Percentiles rank a stretch among this genome's conserved stretches.
These are phyloP conservation scores for Dendryphion nanum DNA, from an alignment of 2,329 filamentous ascomycete species.

Conservation along the genomic window DNA sequence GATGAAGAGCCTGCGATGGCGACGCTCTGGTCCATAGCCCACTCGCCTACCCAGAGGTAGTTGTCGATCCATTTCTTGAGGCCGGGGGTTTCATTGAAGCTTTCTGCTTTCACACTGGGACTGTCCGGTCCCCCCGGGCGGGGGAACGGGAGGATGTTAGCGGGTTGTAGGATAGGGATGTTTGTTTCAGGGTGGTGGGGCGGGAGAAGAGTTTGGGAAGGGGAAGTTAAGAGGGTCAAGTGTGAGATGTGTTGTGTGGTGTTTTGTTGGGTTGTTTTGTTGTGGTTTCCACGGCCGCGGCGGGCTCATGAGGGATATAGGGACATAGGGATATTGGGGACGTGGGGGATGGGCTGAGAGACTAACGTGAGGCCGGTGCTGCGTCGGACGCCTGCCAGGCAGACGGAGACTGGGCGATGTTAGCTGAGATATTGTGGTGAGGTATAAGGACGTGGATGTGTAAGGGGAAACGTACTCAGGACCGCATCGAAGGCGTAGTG, in stretches of 20 bases:
- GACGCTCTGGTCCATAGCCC: slow-evolving; percentile 97
- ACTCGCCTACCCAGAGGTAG: slow-evolving; percentile 93
- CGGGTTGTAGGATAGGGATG: too few species aligned
- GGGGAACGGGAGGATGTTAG: slow-evolving; percentile 47
- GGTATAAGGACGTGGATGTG: slow-evolving; percentile 2
- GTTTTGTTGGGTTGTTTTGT: slow-evolving; percentile 2
- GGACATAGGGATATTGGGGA: too few species aligned
- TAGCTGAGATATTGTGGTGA: slow-evolving; percentile 10
- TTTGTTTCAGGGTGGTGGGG: not conserved
- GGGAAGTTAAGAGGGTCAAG: not conserved
- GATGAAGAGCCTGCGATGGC: slow-evolving; percentile 83
- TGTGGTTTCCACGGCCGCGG: too few species aligned
- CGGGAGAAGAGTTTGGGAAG: not conserved
- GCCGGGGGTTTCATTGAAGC: slow-evolving; percentile 78
- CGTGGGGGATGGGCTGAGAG: slow-evolving; percentile 7
- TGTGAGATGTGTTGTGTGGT: not conserved
- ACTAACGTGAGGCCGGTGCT: slow-evolving; percentile 96
- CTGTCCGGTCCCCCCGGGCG: slow-evolving; percentile 46
- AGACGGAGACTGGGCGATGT: slow-evolving; percentile 72
- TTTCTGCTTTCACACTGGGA: slow-evolving; percentile 84
- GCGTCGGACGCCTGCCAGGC: slow-evolving; percentile 94
- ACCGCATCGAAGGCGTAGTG: slow-evolving; percentile 98
- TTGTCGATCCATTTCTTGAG: slow-evolving; percentile 86
- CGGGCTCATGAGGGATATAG: too few species aligned
- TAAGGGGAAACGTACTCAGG: slow-evolving; percentile 61